Conservation (phyloP, 2,329 filamentous ascomycete species). For the Didymosphaeria variabile region DNA sequence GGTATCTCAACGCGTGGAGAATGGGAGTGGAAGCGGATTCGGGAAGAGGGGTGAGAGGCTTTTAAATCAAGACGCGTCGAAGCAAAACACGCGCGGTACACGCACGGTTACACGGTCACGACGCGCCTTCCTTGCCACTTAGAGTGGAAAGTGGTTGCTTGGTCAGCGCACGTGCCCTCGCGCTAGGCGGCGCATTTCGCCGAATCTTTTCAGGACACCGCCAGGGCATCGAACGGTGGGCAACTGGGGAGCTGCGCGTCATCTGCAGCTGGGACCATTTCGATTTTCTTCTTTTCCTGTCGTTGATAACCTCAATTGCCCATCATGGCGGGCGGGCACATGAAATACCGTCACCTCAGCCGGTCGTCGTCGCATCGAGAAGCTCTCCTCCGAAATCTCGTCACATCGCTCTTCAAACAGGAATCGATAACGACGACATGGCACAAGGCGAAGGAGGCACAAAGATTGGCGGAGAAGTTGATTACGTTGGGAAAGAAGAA, state of each 20-base stretch:
- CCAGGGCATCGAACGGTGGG: conserved; percentile 3
- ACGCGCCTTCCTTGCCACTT: conserved; percentile 29
- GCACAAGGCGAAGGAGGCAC: conserved; percentile 96
- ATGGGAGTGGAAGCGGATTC: conserved; percentile 27
- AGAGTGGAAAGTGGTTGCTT: conserved; percentile 40
- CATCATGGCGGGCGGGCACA: conserved; percentile 81
- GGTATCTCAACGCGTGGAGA: conserved; percentile 36
- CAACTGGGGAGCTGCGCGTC: conserved; percentile 13
- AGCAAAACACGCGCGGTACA: conserved; percentile 31
- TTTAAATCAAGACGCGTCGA: conserved; percentile 44
- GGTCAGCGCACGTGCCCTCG: conserved; percentile 9
- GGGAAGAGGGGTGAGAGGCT: conserved; percentile 32
- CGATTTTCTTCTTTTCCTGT: conserved; percentile 10
- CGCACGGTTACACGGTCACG: conserved; percentile 24
- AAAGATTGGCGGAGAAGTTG: conserved; percentile 90
- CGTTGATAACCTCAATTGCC: conserved; percentile 22
- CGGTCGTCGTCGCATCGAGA: conserved; percentile 87
- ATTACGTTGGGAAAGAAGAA: conserved; percentile 95
- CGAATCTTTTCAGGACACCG: conserved; percentile 22
- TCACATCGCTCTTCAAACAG: conserved; percentile 91
- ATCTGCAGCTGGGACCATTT: conserved; percentile 15
- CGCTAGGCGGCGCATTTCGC: conserved; percentile 21
- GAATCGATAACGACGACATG: conserved; percentile 96
- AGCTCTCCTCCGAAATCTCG: conserved; percentile 92
- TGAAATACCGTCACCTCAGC: conserved; percentile 89